A percentile compares a stretch with the other conserved stretches of the same genome.
These are phyloP conservation scores for Atkinsonella hypoxylon DNA, from an alignment of 2,329 filamentous ascomycete species.

Conservation along the genomic window DNA sequence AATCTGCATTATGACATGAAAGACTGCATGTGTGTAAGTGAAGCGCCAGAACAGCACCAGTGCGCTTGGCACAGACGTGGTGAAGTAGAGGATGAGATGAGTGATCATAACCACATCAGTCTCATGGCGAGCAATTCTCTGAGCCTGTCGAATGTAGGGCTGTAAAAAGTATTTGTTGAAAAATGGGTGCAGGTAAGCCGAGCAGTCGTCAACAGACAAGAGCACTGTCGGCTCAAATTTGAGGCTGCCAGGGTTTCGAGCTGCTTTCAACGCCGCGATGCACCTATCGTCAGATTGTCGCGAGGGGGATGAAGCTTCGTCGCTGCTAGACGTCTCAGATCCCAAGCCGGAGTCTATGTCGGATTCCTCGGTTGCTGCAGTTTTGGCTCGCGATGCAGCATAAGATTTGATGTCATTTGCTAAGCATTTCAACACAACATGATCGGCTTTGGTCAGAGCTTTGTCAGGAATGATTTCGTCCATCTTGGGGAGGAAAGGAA, in stretches of 20 bases:
- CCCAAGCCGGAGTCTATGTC: conserved; percentile 9
- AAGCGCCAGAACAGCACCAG: conserved; percentile 53
- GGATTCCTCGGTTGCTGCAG: background rate
- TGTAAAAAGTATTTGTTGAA: conserved; percentile 39
- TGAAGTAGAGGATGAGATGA: conserved; percentile 60
- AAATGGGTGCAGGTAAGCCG: conserved; percentile 23
- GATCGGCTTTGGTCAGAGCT: conserved; percentile 29
- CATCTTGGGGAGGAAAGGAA: conserved; percentile 8
- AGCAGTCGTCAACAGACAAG: conserved; percentile 27
- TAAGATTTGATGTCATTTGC: conserved; percentile 22
- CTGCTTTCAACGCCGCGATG: conserved; percentile 25
- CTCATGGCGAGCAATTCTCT: conserved; percentile 45
- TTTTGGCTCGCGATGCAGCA: background rate
- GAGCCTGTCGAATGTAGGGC: conserved; percentile 47
- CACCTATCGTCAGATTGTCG: conserved; percentile 4
- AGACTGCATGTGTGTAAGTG: conserved; percentile 52
- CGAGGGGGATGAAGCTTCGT: background rate
- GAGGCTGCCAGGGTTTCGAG: conserved; percentile 27
- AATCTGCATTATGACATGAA: conserved; percentile 53
- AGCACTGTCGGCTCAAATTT: conserved; percentile 36
- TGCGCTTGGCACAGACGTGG: conserved; percentile 58
- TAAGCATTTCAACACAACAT: conserved; percentile 27
- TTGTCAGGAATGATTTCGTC: conserved; percentile 23
- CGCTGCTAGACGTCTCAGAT: conserved; percentile 3
- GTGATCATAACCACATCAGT: conserved; percentile 71